These are phyloP conservation scores for Dothidotthia symphoricarpi DNA, from an alignment of 2,329 filamentous ascomycete species.

Conservation along the genomic window DNA sequence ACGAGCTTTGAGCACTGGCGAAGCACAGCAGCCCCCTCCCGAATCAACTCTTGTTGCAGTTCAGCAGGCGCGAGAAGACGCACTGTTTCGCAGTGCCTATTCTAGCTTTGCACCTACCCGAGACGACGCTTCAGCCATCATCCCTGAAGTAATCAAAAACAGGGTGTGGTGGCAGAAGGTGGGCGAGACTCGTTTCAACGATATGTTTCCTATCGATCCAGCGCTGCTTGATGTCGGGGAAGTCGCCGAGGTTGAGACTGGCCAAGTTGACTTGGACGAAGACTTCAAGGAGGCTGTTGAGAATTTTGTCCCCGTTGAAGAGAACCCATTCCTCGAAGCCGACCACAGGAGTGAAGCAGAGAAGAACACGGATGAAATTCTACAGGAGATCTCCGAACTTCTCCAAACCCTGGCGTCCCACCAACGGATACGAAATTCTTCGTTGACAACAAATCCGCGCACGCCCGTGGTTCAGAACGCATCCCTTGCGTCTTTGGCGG, in stretches of 20 bases:
- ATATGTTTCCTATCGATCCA: slow-evolving; percentile 58
- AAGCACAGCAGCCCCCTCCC: slow-evolving; percentile 55
- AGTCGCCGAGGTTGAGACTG: slow-evolving; percentile 35
- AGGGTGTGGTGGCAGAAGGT: slow-evolving; percentile 74
- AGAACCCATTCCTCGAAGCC: slow-evolving; percentile 18
- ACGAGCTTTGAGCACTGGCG: slow-evolving; percentile 64
- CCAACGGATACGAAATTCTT: slow-evolving; percentile 74
- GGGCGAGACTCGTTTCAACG: slow-evolving; percentile 65
- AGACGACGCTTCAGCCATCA: slow-evolving; percentile 69
- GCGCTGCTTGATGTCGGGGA: slow-evolving; percentile 41
- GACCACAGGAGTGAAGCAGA: slow-evolving; percentile 49
- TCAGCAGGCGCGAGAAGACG: slow-evolving; percentile 66
- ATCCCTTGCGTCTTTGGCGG: slow-evolving; percentile 53
- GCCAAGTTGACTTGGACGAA: slow-evolving; percentile 36
- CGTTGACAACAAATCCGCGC: slow-evolving; percentile 63
- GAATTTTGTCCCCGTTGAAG: slow-evolving; percentile 34
- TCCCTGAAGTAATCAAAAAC: slow-evolving; percentile 65
- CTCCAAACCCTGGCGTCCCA: slow-evolving; percentile 75
- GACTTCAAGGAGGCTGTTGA: slow-evolving; percentile 41
- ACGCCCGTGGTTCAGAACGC: slow-evolving; percentile 67
- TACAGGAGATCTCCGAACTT: slow-evolving; percentile 71
- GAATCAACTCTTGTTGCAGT: slow-evolving; percentile 41
- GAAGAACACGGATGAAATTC: slow-evolving; percentile 65
- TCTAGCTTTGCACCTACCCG: slow-evolving; percentile 76
- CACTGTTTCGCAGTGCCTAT: slow-evolving; percentile 73